Conservation (phyloP, 1,284 basidiomycete genomes). For the Mycena citricolor region DNA sequence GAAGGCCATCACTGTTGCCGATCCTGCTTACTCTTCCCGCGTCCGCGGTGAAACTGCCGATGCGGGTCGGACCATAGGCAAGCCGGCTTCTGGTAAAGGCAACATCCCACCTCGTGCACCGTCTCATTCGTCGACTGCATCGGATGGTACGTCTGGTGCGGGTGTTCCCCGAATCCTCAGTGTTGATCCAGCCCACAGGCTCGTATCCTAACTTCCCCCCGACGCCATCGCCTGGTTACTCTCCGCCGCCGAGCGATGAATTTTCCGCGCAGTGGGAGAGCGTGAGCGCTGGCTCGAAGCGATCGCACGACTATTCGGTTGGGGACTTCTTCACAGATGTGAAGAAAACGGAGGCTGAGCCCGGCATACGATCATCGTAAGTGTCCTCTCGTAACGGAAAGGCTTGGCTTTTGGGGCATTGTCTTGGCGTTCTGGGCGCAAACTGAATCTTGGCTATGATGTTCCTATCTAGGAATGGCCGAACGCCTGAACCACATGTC, state of each 20-base stretch:
- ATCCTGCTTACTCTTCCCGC: conserved; percentile 63
- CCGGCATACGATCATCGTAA: conserved; percentile 82
- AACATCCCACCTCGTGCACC: conserved; percentile 41
- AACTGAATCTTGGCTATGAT: background rate
- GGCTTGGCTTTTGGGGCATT: too few species aligned
- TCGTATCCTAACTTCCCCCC: conserved; percentile 55
- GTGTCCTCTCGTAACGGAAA: conserved; percentile 41
- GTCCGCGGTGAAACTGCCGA: conserved; percentile 48
- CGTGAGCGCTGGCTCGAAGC: conserved; percentile 58
- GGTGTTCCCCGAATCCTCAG: conserved; percentile 17
- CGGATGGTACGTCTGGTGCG: conserved; percentile 36
- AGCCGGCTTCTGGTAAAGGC: conserved; percentile 29
- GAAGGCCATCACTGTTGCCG: conserved; percentile 85
- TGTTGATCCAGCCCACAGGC: conserved; percentile 33
- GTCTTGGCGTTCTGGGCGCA: background rate
- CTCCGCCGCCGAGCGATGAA: conserved; percentile 39
- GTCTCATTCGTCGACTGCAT: conserved; percentile 45
- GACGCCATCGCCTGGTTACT: conserved; percentile 67
- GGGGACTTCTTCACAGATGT: conserved; percentile 87
- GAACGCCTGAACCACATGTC: conserved; percentile 67
- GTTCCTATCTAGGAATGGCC: conserved; percentile 66
- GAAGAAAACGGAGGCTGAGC: conserved; percentile 86
- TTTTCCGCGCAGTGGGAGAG: conserved; percentile 39
- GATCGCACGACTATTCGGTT: conserved; percentile 67
- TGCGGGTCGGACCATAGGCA: conserved; percentile 28